Base-by-base conservation (phyloP, 2,329 filamentous ascomycete genomes). In the Trichoderma cornu-damae region DNA sequence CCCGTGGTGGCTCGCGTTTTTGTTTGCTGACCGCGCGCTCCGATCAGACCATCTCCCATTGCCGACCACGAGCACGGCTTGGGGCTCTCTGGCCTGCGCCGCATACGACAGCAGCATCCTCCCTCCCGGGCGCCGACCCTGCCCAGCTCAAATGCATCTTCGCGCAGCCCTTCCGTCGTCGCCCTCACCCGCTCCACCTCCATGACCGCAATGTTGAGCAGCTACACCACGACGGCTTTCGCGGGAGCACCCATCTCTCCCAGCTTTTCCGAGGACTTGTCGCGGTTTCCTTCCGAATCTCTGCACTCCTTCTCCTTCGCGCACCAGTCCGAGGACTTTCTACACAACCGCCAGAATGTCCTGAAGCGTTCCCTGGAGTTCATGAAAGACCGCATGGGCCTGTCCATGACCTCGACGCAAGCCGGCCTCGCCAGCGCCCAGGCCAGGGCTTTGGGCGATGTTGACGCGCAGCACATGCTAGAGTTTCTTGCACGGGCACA, bases 231-330 rank as follows among this genome's bases (percentile, higher is more conserved):
- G 43, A 73, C 78, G 48, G 78, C 80, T 14, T 69, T 84, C 24
- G 76, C 81, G 7, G 77, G 84, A n/a, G 85, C 80, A 5, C 85
- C 87, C 22, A 77, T 79, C 18, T 91, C 90, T 20, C 90, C 90
- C 22, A 83, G 83, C 61, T 90, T 91, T 68, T 82, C 85, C 67
- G 94, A 97, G 76, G 94, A 99, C 69, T 82, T 99, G 44, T 87
- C 86, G 44, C 87, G 92, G 50, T 99, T 99, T 69, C 93, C 94
- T 1, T 90, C 90, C 65, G 94, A 99, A 70, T 99, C 94, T 5
- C 77, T 99, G 46, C 94, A 99, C 73, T 99, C 94, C 1, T 99
- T 99, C 75, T 97, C 93, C 11, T 99, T 99, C 72, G 90, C 94
- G 38, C 90, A 96, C 65, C 92, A 96, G 72, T 93, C 92, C 3